Evolutionary conservation across 139 green algal species (phyloP).

Genomic region (Dunaliella primolecta): DNA sequence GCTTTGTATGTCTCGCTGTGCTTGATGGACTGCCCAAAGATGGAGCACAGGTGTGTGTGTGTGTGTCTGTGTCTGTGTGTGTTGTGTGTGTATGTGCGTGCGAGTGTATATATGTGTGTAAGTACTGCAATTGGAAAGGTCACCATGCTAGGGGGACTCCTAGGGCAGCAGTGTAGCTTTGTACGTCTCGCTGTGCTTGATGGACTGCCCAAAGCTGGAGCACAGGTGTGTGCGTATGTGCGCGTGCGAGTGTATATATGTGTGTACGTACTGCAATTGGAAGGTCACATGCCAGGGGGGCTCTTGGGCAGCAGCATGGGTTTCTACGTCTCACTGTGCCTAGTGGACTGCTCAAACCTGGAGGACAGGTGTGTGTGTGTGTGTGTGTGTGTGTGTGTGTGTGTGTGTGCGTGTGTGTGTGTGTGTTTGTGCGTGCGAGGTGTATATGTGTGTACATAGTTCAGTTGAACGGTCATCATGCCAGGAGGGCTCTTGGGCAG

Average conservation of each 20-base stretch:
- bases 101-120: conserved; percentile 11
- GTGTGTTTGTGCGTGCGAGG: too few relatives aligned
- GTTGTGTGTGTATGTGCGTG: too few relatives aligned
- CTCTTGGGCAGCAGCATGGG: conserved; percentile 23
- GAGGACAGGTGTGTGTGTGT: conserved; percentile 14
- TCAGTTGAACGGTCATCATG: too few relatives aligned
- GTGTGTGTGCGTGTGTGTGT: too few relatives aligned
- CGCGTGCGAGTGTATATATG: too few relatives aligned
- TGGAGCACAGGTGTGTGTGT: conserved; percentile 12
- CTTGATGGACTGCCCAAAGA: conserved; percentile 19
- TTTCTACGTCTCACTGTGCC: conserved; percentile 39
- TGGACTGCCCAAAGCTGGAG: conserved; percentile 8
- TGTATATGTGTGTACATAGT: conserved; percentile 4
- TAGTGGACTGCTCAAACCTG: conserved; percentile 15
- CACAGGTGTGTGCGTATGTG: conserved; percentile 9
- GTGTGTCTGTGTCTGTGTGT: too few relatives aligned
- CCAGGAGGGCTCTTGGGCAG: too few relatives aligned
- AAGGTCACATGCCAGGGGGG: conserved; percentile 34
- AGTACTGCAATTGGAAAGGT: background rate
- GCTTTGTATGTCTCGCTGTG: conserved; percentile 39
- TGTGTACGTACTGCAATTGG: conserved; percentile 46
- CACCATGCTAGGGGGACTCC: too few relatives aligned
- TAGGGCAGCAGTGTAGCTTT: conserved; percentile 27
- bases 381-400: too few relatives aligned
- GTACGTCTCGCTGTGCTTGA: conserved; percentile 41